Evolutionary conservation across 2,329 filamentous ascomycete genomes (phyloP), one percentile per base, ranked within the genome.

Genomic region (Colletotrichum liaoningense): DNA sequence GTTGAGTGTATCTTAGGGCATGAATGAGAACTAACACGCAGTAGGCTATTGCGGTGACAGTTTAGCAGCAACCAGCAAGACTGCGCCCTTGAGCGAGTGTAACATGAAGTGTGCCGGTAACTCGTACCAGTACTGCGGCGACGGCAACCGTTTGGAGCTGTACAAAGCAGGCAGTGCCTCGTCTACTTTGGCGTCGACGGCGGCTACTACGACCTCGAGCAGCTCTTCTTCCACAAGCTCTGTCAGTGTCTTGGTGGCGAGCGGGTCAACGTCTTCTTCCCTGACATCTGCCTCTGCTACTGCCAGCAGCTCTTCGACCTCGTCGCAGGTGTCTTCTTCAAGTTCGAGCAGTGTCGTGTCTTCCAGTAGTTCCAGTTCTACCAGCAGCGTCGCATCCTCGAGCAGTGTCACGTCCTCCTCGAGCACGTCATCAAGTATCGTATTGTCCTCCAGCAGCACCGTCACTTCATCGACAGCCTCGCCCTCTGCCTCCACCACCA

Each of bases 11-110:
- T 28, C 14, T 59, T 14, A 7, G 8, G 19, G 14, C 5, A 26
- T 2, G 12, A 19, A 19, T 4, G n/a, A 22, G 3, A 11, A 33
- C 67, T 74, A 16, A 69, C 28, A 12, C 5, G 8, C 12, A 56
- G 14, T 54, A 80, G 79, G 80, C 77, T 85, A 82, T 72, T 86
- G 84, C 67, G 84, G 82, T 16, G 81, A 85, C 68, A 78, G 64
- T 22, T 76, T 86, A 22, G 78, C 78, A 35, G 72, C 75, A 9
- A 77, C 77, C 30, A 84, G 82, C 75, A 78, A 74, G 8, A 55
- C 77, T 24, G 83, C 82, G 6, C 74, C 80, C 0, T 73, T 80
- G 22, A 65, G 73, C 7, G 82, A 84, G 46, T 84, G 84, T 77
- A 81, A 75, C 75, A 83, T 85, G 82, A 75, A 75, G 14, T 85